Conservation (phyloP, 495 filamentous ascomycete species). For the Hyphodiscus hymeniophilus region DNA sequence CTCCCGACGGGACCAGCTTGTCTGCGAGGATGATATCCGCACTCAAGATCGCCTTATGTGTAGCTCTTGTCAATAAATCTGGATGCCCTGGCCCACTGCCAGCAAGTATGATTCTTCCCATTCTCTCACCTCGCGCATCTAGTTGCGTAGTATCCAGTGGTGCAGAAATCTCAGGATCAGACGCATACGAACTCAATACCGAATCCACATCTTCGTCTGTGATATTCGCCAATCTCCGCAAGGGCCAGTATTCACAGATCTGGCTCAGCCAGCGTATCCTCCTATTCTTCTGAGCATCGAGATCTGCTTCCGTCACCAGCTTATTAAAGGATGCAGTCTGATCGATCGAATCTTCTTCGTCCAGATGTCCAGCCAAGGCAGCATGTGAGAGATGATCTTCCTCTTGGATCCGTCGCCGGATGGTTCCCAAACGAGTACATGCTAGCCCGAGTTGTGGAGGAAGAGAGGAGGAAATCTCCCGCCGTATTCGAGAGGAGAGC, state of each 20-base stretch:
- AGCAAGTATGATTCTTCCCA: slow-evolving; percentile 74
- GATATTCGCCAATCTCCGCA: slow-evolving; percentile 70
- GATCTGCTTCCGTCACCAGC: slow-evolving; percentile 63
- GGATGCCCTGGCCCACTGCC: slow-evolving; percentile 93
- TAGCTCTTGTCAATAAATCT: slow-evolving; percentile 81
- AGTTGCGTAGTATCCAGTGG: slow-evolving; percentile 3
- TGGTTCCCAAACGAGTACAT: slow-evolving; percentile 68
- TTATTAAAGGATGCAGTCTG: slow-evolving; percentile 84
- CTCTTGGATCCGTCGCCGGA: slow-evolving; percentile 68
- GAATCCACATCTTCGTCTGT: slow-evolving; percentile 68
- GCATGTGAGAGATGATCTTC: slow-evolving; percentile 56
- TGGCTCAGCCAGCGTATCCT: slow-evolving; percentile 90
- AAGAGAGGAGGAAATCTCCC: slow-evolving; percentile 75
- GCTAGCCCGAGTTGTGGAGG: slow-evolving; percentile 77
- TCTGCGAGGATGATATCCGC: slow-evolving; percentile 90
- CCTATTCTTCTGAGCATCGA: slow-evolving; percentile 65
- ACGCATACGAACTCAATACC: slow-evolving; percentile 59
- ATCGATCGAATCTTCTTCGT: slow-evolving; percentile 76
- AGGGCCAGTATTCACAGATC: slow-evolving; percentile 98
- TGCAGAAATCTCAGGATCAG: slow-evolving; percentile 8
- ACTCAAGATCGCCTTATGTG: slow-evolving; percentile 71
- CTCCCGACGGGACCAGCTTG: slow-evolving; percentile 85
- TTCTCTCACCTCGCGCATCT: slow-evolving; percentile 12
- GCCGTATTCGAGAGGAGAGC: slow-evolving; percentile 78
- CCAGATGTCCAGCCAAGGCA: slow-evolving; percentile 34